Percentiles rank a stretch among this genome's conserved stretches.
Conservation (phyloP, 2,329 filamentous ascomycete species). For the Pseudogymnoascus sp. region DNA sequence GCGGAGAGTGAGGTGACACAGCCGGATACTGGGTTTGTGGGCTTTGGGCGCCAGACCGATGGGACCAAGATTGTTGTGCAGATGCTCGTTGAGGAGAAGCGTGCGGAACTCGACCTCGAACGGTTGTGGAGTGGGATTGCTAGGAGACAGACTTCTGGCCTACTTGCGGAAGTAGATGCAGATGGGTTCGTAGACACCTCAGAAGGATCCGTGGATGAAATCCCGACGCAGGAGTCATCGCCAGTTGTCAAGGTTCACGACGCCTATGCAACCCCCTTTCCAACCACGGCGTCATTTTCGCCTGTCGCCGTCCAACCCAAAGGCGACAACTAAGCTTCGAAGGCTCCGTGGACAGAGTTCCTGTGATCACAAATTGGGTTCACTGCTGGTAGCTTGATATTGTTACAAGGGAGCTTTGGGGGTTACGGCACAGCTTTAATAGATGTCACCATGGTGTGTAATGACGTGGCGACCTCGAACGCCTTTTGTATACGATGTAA, state of each 20-base stretch:
- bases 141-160: constrained; percentile 9
- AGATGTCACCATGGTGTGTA: neutral
- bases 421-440: neutral
- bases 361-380: neutral
- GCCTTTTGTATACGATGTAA: neutral
- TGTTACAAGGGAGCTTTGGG: neutral
- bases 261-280: neutral
- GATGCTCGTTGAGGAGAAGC: constrained; percentile 65
- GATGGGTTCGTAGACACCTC: neutral
- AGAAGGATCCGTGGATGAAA: neutral
- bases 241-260: neutral
- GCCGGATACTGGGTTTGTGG: constrained; percentile 56
- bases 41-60: constrained; percentile 59
- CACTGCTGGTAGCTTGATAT: neutral
- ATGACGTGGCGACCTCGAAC: neutral
- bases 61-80: constrained; percentile 62
- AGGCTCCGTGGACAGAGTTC: neutral
- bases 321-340: neutral
- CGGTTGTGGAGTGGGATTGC: constrained; percentile 45
- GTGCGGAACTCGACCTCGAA: constrained; percentile 60
- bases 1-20: constrained; percentile 34
- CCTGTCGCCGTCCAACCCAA: neutral
- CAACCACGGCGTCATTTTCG: neutral
- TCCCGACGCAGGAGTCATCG: neutral
- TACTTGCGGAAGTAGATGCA: neutral